Evolutionary conservation across 768 basidiomycete genomes (phyloP).

Genomic region (Albatrellus ellisii): DNA sequence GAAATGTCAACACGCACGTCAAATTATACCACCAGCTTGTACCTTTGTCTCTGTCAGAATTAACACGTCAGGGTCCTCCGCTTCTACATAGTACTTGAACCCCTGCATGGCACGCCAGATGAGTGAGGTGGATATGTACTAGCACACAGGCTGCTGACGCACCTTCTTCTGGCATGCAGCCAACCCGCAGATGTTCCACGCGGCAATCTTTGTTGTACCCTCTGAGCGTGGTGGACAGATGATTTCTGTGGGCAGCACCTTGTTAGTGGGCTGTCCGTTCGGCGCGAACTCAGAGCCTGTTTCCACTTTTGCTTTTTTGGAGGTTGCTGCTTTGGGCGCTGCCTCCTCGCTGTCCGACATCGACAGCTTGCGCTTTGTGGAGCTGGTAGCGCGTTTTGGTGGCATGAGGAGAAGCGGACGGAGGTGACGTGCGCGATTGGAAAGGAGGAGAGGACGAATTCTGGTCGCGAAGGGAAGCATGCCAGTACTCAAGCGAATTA

Average conservation of each 20-base stretch:
- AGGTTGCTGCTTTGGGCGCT: conserved; percentile 2
- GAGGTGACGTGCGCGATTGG: background rate
- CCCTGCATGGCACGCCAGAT: conserved; percentile 31
- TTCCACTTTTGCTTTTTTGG: background rate
- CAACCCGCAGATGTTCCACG: conserved; percentile 77
- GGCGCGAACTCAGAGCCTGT: conserved; percentile 13
- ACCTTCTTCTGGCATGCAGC: conserved; percentile 73
- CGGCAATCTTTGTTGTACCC: conserved; percentile 40
- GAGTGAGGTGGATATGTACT: background rate
- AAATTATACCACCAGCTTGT: conserved; percentile 3
- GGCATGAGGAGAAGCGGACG: conserved; percentile 1
- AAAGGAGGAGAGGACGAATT: background rate
- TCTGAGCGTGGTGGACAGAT: conserved; percentile 35
- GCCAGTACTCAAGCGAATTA: too few species aligned
- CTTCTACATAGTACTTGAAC: conserved; percentile 70
- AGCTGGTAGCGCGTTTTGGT: conserved; percentile 5
- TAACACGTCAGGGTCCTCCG: conserved; percentile 77
- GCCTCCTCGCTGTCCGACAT: conserved; percentile 3
- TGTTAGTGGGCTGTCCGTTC: conserved; percentile 61
- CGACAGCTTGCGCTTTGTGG: conserved; percentile 8
- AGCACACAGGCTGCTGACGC: conserved; percentile 4
- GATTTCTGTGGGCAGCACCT: conserved; percentile 50
- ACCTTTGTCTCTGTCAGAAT: conserved; percentile 84
- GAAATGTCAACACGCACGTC: background rate
- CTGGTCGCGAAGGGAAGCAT: too few species aligned